Conservation (phyloP, 1,284 basidiomycete species). For the Inonotus hispidus region DNA sequence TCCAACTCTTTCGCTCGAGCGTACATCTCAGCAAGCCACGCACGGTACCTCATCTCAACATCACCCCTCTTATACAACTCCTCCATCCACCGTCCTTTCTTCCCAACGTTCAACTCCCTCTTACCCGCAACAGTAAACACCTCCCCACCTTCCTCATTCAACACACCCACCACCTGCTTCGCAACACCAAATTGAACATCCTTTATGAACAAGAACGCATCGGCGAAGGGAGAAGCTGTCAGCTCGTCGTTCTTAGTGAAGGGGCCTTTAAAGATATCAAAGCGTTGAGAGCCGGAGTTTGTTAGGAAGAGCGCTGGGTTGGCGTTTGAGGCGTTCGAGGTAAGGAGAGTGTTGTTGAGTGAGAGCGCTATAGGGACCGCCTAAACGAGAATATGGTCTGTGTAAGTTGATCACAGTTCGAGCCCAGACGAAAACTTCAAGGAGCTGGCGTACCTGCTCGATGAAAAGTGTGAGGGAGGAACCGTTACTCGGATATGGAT, state of each 20-base stretch:
- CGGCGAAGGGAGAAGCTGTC: constrained; percentile 60
- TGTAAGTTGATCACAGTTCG: not conserved
- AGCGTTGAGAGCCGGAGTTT: constrained; percentile 73
- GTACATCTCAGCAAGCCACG: constrained; percentile 54
- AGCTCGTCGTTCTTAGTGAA: constrained; percentile 80
- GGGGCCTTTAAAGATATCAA: constrained; percentile 61
- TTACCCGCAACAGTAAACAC: not conserved
- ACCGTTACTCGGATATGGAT: constrained; percentile 60
- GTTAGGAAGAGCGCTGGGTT: constrained; percentile 43
- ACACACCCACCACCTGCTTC: constrained; percentile 43
- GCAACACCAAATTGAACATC: constrained; percentile 45
- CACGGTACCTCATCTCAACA: constrained; percentile 45
- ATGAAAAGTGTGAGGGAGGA: constrained; percentile 60
- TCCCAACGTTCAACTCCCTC: not conserved
- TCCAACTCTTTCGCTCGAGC: not conserved
- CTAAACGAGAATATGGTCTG: constrained; percentile 23
- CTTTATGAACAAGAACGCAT: constrained; percentile 56
- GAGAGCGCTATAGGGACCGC: constrained; percentile 49
- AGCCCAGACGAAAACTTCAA: not conserved
- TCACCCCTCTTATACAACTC: constrained; percentile 45
- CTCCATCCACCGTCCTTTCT: constrained; percentile 27
- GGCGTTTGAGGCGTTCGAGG: constrained; percentile 40
- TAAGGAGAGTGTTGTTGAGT: constrained; percentile 51
- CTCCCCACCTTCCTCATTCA: constrained; percentile 39
- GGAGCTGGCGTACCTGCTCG: constrained; percentile 14